These are phyloP conservation scores for Butyriboletus appendiculatus DNA, from an alignment of 1,284 basidiomycete genomes.

Conservation along the genomic window DNA sequence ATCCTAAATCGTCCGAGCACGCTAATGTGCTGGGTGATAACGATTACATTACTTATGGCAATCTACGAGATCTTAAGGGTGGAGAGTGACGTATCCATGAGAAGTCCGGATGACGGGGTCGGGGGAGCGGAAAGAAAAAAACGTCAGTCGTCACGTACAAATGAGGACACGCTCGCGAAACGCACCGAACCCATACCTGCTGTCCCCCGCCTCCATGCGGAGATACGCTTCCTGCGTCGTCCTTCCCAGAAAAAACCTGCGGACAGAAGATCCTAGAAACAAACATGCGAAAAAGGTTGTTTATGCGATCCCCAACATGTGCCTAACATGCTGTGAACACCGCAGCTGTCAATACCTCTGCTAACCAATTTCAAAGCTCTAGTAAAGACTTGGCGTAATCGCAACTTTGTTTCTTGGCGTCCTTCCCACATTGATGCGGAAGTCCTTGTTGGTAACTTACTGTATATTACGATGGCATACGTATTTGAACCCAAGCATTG, in stretches of 20 bases:
- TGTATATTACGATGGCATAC: background rate
- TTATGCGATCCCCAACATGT: background rate
- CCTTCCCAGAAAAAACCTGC: background rate
- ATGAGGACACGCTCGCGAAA: background rate
- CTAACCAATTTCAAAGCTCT: background rate
- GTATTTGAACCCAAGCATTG: background rate
- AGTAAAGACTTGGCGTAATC: slow-evolving; percentile 4
- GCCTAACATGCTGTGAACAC: background rate
- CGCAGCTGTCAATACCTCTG: too few species aligned
- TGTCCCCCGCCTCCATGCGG: too few species aligned
- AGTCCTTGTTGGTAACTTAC: background rate
- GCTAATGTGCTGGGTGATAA: background rate
- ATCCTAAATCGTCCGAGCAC: background rate
- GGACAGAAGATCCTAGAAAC: background rate
- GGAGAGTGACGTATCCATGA: background rate
- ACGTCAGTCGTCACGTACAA: background rate
- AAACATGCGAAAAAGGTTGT: background rate
- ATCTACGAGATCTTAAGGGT: background rate
- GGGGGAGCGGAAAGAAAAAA: background rate
- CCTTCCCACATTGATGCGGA: slow-evolving; percentile 2
- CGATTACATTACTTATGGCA: slow-evolving; percentile 2
- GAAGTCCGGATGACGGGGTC: background rate
- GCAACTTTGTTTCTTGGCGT: slow-evolving; percentile 3
- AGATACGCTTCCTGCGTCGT: background rate
- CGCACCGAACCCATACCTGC: background rate